Conservation (phyloP, 2,329 filamentous ascomycete genomes). For the Onygenales sp. region DNA sequence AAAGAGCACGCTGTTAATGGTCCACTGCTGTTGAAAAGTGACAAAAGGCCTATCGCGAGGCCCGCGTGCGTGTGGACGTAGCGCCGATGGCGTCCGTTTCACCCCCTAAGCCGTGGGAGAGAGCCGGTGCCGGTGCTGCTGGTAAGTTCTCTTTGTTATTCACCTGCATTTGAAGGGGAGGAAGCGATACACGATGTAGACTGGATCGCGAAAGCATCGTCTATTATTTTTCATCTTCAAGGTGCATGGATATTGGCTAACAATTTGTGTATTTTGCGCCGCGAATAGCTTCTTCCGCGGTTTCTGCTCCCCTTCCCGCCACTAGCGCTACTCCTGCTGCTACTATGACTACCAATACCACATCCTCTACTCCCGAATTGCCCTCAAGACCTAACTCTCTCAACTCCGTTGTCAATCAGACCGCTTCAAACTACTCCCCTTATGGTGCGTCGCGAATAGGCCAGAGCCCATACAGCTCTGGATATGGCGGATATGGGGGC, state of each 20-base stretch:
- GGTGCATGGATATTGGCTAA: neutral
- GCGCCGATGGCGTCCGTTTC: constrained; percentile 52
- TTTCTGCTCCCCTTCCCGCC: constrained; percentile 12
- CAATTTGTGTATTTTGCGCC: neutral
- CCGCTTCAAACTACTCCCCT: constrained; percentile 70
- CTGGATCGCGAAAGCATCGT: no score
- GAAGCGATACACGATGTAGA: no score
- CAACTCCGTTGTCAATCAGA: constrained; percentile 72
- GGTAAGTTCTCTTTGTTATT: constrained; percentile 32
- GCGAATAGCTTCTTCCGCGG: neutral
- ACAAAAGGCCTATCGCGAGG: neutral
- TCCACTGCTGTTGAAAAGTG: neutral
- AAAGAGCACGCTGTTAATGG: neutral
- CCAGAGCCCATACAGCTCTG: constrained; percentile 36
- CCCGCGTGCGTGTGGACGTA: neutral
- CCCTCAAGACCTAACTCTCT: constrained; percentile 75
- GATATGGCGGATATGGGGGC: constrained; percentile 37
- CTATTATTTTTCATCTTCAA: no score
- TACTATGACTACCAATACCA: constrained; percentile 32
- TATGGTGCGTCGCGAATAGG: constrained; percentile 50
- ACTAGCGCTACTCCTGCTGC: constrained; percentile 27
- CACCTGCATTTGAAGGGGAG: no score
- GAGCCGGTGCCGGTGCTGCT: constrained; percentile 49
- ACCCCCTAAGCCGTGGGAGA: constrained; percentile 97
- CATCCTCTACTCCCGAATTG: constrained; percentile 53